Base-by-base conservation (phyloP, 352 stramenopile species). In the Globisporangium sylvaticum region DNA sequence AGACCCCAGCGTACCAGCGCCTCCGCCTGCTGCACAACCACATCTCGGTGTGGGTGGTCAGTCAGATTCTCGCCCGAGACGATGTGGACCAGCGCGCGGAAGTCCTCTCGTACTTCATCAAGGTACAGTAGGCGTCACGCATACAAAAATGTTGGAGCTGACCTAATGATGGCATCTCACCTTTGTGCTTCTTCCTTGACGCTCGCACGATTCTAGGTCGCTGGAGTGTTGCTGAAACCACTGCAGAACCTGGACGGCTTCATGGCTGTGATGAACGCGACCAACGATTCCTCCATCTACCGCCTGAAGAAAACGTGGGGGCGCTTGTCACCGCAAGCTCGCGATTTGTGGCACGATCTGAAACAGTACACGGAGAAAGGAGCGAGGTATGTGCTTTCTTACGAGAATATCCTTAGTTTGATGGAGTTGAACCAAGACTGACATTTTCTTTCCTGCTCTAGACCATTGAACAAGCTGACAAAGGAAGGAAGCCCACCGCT, bases 181-280 rank as follows among this genome's bases (percentile, higher is more conserved):
- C 20, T 18, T 24, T 18, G 42, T 12, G 7, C 8, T 50, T 50
- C 2, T 58, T 58, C 5, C 24, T 60, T 44, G 18, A 27, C 31
- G 2, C 15, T 22, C 32, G 1, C 32, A 22, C 18, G 20, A 5
- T 14, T 22, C 18, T 62, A 92, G 72, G 84, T 95, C 31, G 88
- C 88, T 60, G 84, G 78, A 6, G 84, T 88, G 9, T 77, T 91
- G 54, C 68, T 95, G 14, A 85, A 80, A 0, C 87, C 88, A 20
- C 65, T 96, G 32, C 88, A 94, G 68, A 96, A 96, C 65, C 80
- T 93, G 15, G 88, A 96, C 63, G 88, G 88, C 15, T 95, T 96
- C 65, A 94, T 96, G 85, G 88, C 88, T 7, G 86, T 96, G 67
- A 96, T 96, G 88, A 95, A 96, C 52, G 88, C 88, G 6, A 87